These are phyloP conservation scores for Cryomyces minteri DNA, from an alignment of 495 filamentous ascomycete species.

Conservation along the genomic window DNA sequence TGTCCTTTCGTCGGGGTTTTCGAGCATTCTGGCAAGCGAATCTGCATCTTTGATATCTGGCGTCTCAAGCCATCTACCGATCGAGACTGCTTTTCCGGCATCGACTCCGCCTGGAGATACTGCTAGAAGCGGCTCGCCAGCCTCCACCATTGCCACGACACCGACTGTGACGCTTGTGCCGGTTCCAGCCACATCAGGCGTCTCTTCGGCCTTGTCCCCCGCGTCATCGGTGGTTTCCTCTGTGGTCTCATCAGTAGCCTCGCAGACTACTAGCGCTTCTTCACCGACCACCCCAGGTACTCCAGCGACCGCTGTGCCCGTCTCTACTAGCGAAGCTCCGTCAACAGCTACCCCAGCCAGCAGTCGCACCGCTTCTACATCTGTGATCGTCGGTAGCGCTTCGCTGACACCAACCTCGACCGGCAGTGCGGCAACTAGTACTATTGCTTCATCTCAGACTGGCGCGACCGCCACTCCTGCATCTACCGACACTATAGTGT, in stretches of 20 bases:
- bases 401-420: too few species aligned
- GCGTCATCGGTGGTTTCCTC: background rate
- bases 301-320: too few species aligned
- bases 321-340: too few species aligned
- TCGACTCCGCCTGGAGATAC: background rate
- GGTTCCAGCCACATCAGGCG: background rate
- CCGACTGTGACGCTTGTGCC: background rate
- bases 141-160: background rate
- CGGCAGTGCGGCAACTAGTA: too few species aligned
- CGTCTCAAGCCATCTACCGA: background rate
- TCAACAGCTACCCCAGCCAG: too few species aligned
- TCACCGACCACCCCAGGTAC: too few species aligned
- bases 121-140: background rate
- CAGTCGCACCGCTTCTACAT: too few species aligned
- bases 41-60: constrained; percentile 3
- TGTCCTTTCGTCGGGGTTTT: constrained; percentile 5
- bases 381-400: too few species aligned
- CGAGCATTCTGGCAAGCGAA: constrained; percentile 6
- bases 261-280: too few species aligned
- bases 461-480: too few species aligned
- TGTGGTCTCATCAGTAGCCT: background rate
- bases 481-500: too few species aligned
- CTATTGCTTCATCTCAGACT: too few species aligned
- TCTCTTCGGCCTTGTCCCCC: background rate
- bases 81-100: background rate